A percentile compares a stretch with the other conserved stretches of the same genome.
These are phyloP conservation scores for Colletotrichum musae DNA, from an alignment of 2,329 filamentous ascomycete genomes.

Conservation along the genomic window DNA sequence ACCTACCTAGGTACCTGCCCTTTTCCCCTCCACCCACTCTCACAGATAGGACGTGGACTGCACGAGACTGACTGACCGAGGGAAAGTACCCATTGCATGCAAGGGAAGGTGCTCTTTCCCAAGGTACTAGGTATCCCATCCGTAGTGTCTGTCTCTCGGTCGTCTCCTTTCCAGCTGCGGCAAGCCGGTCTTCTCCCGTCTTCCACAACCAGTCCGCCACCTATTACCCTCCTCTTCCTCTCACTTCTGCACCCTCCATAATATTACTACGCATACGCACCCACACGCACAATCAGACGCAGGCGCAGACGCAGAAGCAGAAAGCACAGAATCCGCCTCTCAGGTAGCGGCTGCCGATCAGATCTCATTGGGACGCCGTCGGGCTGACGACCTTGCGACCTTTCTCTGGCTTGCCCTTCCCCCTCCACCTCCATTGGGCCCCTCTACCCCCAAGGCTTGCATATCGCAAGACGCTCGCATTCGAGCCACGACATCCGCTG, in stretches of 20 bases:
- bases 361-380: conserved; percentile 37
- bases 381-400: conserved; percentile 35
- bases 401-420: conserved; percentile 18
- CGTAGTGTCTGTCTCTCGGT: background rate
- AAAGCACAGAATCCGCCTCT: conserved; percentile 2
- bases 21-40: conserved; percentile 24
- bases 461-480: conserved; percentile 52
- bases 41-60: background rate
- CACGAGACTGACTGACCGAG: background rate
- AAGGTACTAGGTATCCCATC: background rate
- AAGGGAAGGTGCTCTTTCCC: background rate
- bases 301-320: background rate
- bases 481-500: conserved; percentile 58
- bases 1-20: no score
- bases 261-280: background rate
- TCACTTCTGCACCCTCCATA: background rate
- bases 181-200: conserved; percentile 17
- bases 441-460: conserved; percentile 40
- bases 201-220: conserved; percentile 14
- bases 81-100: background rate
- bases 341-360: conserved; percentile 7
- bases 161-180: conserved; percentile 6
- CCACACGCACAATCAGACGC: background rate
- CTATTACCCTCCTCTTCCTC: conserved; percentile 1
- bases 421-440: conserved; percentile 39